A percentile compares a stretch with the other conserved stretches of the same genome.
Conservation (phyloP, 2,329 filamentous ascomycete species). For the Decorospora gaudefroyi region DNA sequence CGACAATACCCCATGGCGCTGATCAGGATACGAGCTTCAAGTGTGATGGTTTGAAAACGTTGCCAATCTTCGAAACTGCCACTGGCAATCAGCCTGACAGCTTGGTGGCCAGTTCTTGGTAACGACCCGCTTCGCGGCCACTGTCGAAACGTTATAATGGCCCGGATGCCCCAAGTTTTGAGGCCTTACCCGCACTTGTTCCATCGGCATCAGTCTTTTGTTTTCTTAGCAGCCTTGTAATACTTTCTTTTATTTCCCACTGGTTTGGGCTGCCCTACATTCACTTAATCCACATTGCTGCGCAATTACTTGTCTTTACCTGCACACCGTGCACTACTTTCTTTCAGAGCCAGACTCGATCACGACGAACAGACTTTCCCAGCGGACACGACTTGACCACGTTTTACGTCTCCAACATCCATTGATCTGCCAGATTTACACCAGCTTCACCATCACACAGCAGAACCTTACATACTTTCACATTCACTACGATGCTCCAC, state of each 20-base stretch:
- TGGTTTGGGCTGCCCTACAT: slow-evolving; percentile 60
- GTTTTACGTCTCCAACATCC: slow-evolving; percentile 6
- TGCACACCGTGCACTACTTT: slow-evolving; percentile 45
- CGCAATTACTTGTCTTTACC: slow-evolving; percentile 45
- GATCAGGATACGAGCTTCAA: slow-evolving; percentile 46
- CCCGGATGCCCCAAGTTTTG: slow-evolving; percentile 45
- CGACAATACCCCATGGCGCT: slow-evolving; percentile 39
- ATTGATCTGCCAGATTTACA: no score
- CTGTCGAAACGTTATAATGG: slow-evolving; percentile 44
- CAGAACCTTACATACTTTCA: slow-evolving; percentile 6
- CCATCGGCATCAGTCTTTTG: slow-evolving; percentile 48
- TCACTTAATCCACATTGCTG: slow-evolving; percentile 55
- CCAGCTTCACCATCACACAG: slow-evolving; percentile 40
- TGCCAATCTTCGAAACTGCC: slow-evolving; percentile 48
- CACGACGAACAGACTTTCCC: slow-evolving; percentile 54
- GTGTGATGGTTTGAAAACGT: slow-evolving; percentile 50
- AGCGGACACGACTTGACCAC: slow-evolving; percentile 35
- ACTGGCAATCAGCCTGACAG: slow-evolving; percentile 48
- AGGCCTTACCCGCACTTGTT: slow-evolving; percentile 47
- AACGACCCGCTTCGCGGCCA: slow-evolving; percentile 36
- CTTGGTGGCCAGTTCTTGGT: slow-evolving; percentile 30
- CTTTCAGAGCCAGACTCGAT: slow-evolving; percentile 46
- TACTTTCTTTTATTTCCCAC: slow-evolving; percentile 58
- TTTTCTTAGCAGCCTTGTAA: slow-evolving; percentile 50
- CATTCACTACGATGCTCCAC: slow-evolving; percentile 41